Percentiles rank a stretch among this genome's conserved stretches.
Conservation (phyloP, 306 rosid genomes). For the Quercus variabilis region DNA sequence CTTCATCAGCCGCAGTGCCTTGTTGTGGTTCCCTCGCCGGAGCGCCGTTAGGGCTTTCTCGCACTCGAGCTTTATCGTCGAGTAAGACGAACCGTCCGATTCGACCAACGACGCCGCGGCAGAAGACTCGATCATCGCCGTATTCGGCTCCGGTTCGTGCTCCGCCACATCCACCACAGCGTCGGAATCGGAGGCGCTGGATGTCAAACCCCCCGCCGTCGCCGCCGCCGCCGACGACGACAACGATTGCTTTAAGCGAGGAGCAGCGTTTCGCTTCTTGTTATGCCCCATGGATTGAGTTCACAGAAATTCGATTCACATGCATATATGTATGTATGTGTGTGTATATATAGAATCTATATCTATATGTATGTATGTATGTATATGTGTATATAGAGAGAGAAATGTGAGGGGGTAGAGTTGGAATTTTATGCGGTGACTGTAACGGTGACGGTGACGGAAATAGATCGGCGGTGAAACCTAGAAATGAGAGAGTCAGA, state of each 20-base stretch:
- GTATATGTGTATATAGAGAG: neutral
- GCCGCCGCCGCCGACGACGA: constrained; percentile 49
- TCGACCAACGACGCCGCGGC: constrained; percentile 15
- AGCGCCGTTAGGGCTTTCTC: constrained; percentile 78
- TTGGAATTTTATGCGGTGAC: neutral
- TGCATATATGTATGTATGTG: constrained; percentile 39
- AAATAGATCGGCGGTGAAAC: constrained; percentile 50
- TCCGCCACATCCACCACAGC: constrained; percentile 27
- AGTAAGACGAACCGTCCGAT: constrained; percentile 45
- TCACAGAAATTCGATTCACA: constrained; percentile 57
- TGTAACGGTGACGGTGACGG: constrained; percentile 21
- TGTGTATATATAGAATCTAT: constrained; percentile 17
- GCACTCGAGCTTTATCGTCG: constrained; percentile 70
- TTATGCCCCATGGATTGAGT: constrained; percentile 68
- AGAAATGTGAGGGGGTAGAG: constrained; percentile 4
- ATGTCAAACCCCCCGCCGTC: neutral
- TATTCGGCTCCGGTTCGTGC: constrained; percentile 13
- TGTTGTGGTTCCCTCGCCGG: constrained; percentile 85
- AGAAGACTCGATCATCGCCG: constrained; percentile 33
- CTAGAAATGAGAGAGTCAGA: constrained; percentile 5
- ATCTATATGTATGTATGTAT: neutral
- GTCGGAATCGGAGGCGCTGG: constrained; percentile 50
- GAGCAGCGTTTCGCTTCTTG: constrained; percentile 65
- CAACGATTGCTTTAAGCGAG: constrained; percentile 59
- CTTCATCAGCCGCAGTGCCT: constrained; percentile 82